phyloP scores from a whole-genome alignment of 2,329 filamentous ascomycete genomes.

The Domatiomyces globalis region DNA sequence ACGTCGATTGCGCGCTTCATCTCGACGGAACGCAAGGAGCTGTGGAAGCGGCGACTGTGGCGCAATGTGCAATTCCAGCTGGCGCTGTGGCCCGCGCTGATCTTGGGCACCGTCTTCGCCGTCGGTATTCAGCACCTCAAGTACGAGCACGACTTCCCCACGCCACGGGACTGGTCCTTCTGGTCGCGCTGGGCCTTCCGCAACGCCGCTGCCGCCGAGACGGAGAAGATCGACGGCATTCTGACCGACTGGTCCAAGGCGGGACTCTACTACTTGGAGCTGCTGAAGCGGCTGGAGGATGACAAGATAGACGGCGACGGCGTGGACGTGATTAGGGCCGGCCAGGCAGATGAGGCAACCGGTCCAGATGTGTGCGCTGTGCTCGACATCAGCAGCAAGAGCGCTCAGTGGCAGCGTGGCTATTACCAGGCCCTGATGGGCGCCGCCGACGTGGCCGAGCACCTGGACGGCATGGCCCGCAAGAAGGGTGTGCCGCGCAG shows the following conservation, averaged over 20 bases:
- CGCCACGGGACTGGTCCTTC: constrained; percentile 68
- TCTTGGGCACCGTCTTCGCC: constrained; percentile 46
- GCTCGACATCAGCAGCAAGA: constrained; percentile 57
- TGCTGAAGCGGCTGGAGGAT: constrained; percentile 57
- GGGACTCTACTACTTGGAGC: constrained; percentile 44
- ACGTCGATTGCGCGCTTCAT: constrained; percentile 53
- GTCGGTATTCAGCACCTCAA: constrained; percentile 58
- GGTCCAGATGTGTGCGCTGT: neutral
- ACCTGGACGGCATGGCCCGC: constrained; percentile 61
- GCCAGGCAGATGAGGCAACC: constrained; percentile 17
- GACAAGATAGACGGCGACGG: constrained; percentile 52
- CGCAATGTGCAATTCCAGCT: constrained; percentile 55
- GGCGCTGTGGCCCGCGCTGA: constrained; percentile 55
- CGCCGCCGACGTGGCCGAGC: constrained; percentile 35
- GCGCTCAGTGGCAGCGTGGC: constrained; percentile 65
- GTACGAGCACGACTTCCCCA: constrained; percentile 62
- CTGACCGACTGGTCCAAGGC: constrained; percentile 56
- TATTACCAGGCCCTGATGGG: constrained; percentile 3
- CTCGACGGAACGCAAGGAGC: constrained; percentile 53
- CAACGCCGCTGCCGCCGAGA: constrained; percentile 41
- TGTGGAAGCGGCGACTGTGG: constrained; percentile 49
- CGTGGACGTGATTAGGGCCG: constrained; percentile 43
- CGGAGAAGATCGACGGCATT: constrained; percentile 38
- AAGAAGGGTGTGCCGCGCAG: constrained; percentile 39
- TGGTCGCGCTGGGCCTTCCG: constrained; percentile 55